Evolutionary conservation across 208 protist genomes (phyloP).

Genomic region (Sergeia podlipaevii): DNA sequence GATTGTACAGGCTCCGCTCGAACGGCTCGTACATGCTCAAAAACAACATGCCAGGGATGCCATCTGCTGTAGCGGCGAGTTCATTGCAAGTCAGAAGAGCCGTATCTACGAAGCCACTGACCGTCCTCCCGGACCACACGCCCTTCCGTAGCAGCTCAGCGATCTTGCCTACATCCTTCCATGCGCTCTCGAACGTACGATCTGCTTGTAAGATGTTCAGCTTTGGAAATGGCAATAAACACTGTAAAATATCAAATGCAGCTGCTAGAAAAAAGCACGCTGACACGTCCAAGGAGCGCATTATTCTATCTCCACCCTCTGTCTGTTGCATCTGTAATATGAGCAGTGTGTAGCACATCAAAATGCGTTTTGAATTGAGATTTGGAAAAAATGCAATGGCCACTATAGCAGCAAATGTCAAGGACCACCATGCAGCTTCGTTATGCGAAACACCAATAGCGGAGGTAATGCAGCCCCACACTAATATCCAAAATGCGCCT

Average conservation of each 20-base stretch:
- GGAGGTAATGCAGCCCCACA: constrained; percentile 6
- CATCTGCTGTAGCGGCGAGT: constrained; percentile 9
- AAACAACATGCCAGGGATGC: constrained; percentile 6
- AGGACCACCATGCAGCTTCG: constrained; percentile 19
- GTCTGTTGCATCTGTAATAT: constrained; percentile 21
- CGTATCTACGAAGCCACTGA: constrained; percentile 11
- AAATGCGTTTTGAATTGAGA: constrained; percentile 8
- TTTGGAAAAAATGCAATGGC: constrained; percentile 18
- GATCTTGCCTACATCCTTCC: constrained; percentile 10
- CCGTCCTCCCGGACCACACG: constrained; percentile 18
- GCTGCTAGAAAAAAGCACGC: constrained; percentile 15
- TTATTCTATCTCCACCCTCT: not conserved
- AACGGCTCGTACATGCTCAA: constrained; percentile 23
- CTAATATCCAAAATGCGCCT: constrained; percentile 8
- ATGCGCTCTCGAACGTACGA: constrained; percentile 7
- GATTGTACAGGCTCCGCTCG: constrained; percentile 5
- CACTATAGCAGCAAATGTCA: constrained; percentile 15
- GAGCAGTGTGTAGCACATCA: constrained; percentile 20
- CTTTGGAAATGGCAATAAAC: constrained; percentile 17
- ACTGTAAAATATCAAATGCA: constrained; percentile 16
- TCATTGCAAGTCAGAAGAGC: constrained; percentile 10
- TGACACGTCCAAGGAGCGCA: constrained; percentile 5
- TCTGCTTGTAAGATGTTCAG: constrained; percentile 17
- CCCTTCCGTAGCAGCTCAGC: constrained; percentile 9
- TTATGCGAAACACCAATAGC: constrained; percentile 6